Base-by-base conservation (phyloP, 2,329 filamentous ascomycete species). In the Xylogone sp. region DNA sequence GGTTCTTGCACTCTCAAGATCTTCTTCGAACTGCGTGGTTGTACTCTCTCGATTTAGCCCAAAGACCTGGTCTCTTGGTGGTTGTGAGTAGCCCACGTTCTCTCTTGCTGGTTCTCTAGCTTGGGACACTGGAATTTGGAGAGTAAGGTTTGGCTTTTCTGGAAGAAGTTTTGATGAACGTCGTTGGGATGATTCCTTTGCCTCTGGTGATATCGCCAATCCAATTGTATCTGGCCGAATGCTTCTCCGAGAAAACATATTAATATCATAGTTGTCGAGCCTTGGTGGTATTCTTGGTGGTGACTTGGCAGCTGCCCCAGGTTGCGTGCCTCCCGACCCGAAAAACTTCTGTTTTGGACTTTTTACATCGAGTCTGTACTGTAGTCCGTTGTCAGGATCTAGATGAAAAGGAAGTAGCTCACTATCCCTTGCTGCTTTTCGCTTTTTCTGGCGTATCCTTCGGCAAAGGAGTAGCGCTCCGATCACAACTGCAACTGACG, bases 401-500 rank as follows among this genome's bases (percentile, higher is more conserved):
- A 59, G 48, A 53, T 65, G 60, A 34, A 67, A 66, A 45, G 62
- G 62, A 3, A 67, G 53, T 19, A 61, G 50, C 43, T 65, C 68
- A 56, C 65, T 70, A 49, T 64, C 60, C 45, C 62, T 60, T 16
- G 13, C 13, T 42, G 56, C 52, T 49, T 20, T 45, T 42, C 50
- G 53, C 29, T 55, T 56, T 51, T 56, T 64, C 59, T 69, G 56
- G 58, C 63, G 54, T 7, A 16, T 39, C 67, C 69, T 54, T 56
- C 69, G 53, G 47, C 65, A 65, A 57, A 66, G 56, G 45, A 69
- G 59, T 44, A 70, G 52, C 10, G 69, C 51, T 13, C 82, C 72
- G 12, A 78, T 62, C 3, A 70, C 71, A 22, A 81, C 59, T 5
- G 73, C 76, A 18, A 85, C 58, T 3, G 74, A 65, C 3, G 76